Evolutionary conservation across 164 flowering plant species (phyloP).

Genomic region (Nymphaea thermarum): DNA sequence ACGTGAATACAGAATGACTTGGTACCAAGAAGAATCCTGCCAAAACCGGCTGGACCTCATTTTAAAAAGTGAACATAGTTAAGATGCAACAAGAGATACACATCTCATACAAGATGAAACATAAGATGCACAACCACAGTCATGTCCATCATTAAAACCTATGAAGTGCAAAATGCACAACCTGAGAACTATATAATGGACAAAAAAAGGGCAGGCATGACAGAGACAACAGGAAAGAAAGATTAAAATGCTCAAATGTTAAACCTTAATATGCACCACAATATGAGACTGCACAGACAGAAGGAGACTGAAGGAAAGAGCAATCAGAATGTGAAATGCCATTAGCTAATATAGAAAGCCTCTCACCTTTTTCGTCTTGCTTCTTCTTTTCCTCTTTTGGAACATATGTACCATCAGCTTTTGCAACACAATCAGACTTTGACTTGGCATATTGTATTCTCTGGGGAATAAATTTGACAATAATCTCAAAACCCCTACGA

Average conservation of each 20-base stretch:
- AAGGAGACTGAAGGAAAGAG: neutral
- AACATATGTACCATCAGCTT: constrained; percentile 71
- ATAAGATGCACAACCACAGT: too few species aligned
- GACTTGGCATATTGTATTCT: constrained; percentile 89
- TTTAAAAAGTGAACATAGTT: too few species aligned
- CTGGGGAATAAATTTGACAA: constrained; percentile 22
- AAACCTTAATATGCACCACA: too few species aligned
- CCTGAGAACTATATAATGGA: too few species aligned
- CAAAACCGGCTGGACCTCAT: too few species aligned
- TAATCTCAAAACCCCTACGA: neutral
- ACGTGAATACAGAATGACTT: neutral
- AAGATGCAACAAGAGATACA: too few species aligned
- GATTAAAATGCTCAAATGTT: too few species aligned
- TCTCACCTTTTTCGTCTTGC: constrained; percentile 88
- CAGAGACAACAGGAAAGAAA: too few species aligned
- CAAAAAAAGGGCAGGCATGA: too few species aligned
- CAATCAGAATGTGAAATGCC: neutral
- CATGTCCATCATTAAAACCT: too few species aligned
- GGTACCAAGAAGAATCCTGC: neutral
- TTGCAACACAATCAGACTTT: constrained; percentile 89
- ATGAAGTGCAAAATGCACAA: too few species aligned
- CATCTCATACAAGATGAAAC: too few species aligned
- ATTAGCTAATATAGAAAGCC: neutral
- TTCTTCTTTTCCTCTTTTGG: constrained; percentile 87
- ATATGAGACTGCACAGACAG: neutral